Base-by-base conservation (phyloP, 2,329 filamentous ascomycete species). In the Phyllosticta citribraziliensis region DNA sequence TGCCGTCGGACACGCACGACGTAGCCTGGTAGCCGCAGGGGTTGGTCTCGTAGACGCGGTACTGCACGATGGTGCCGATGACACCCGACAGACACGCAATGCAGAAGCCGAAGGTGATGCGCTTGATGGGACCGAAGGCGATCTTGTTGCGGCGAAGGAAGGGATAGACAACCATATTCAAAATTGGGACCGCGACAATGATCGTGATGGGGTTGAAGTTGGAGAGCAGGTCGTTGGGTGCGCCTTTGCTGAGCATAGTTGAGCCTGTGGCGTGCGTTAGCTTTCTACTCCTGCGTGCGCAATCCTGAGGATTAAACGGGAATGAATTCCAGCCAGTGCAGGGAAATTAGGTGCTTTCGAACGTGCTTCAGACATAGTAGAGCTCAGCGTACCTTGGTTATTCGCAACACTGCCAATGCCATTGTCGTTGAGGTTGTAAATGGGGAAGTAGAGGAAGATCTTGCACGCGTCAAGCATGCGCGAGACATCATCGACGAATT, bases 181-280 rank as follows among this genome's bases (percentile, higher is more conserved):
- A 70, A n/a, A 82, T 64, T 0, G 79, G 79, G 0, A 78, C 72
- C 25, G 73, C 68, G 47, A 74, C 65, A 56, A 82, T 80, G 65
- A 81, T 80, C 56, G 75, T 78, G 8, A 81, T 67, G 0, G 78
- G 72, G 69, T 81, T 81, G 69, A 81, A 80, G 70, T 81, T 81
- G 66, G 63, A 70, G 47, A 81, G 72, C 10, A 81, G 69, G 59
- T 81, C 79, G 65, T 81, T 82, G 52, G 79, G 79, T 0, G 78
- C 78, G 27, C 79, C 79, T 58, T 80, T 74, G 10, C 79, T 81
- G 5, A 69, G 71, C 70, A 82, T 62, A 70, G 65, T 62, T n/a
- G 56, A 58, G 20, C 56, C 60, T 58, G n/a, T 12, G 10, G 9
- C 19, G 12, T 30, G 20, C 8, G n/a, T 47, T 14, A 6, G 8